Conservation (phyloP, 179 eudicot genomes). For the Amaranthus tricolor region DNA sequence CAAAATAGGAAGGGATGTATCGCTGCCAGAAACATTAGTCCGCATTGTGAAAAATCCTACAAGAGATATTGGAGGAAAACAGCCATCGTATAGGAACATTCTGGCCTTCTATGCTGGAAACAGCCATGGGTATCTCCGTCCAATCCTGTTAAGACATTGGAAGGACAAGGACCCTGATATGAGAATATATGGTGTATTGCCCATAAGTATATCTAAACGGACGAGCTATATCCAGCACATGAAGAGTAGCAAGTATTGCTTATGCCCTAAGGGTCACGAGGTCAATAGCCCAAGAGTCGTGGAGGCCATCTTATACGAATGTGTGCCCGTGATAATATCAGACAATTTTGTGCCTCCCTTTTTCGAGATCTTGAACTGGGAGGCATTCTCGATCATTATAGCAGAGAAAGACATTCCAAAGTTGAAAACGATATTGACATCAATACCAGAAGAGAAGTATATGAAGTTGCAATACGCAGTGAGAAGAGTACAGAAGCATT, state of each 20-base stretch:
- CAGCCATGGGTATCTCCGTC: conserved; percentile 80
- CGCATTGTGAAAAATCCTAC: conserved; percentile 62
- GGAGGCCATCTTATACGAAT: conserved; percentile 73
- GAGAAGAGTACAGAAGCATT: conserved; percentile 63
- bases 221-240: conserved; percentile 68
- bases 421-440: conserved; percentile 50
- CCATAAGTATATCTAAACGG: conserved; percentile 44
- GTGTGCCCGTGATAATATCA: conserved; percentile 82
- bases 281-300: conserved; percentile 87
- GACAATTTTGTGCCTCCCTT: conserved; percentile 89
- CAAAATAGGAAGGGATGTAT: conserved; percentile 69
- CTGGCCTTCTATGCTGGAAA: conserved; percentile 92
- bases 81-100: conserved; percentile 54
- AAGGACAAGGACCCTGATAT: conserved; percentile 68
- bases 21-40: conserved; percentile 74
- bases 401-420: conserved; percentile 74
- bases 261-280: conserved; percentile 86
- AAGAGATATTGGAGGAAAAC: conserved; percentile 64
- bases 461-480: conserved; percentile 59
- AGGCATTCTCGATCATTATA: conserved; percentile 55
- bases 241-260: conserved; percentile 85
- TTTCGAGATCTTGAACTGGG: conserved; percentile 74
- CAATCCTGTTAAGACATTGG: conserved; percentile 66
- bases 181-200: conserved; percentile 69
- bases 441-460: conserved; percentile 59